Percentiles rank a stretch among this genome's conserved stretches.
Conservation (phyloP, 129 eudicot genomes). For the Artemisia annua region DNA sequence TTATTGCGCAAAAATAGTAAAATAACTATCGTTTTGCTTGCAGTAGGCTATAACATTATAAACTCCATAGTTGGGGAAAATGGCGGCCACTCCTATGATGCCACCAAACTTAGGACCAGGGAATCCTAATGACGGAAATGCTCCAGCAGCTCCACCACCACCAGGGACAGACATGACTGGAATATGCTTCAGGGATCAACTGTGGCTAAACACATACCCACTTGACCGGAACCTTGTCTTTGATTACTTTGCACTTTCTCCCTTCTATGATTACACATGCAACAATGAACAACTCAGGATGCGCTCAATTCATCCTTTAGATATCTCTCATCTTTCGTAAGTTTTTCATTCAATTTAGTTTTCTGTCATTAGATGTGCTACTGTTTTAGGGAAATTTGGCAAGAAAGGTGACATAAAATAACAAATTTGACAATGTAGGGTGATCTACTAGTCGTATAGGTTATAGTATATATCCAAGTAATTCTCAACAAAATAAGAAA, state of each 20-base stretch:
- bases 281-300: slow-evolving; percentile 78
- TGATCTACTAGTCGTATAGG: too few relatives aligned
- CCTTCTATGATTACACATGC: slow-evolving; percentile 84
- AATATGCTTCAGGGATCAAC: slow-evolving; percentile 83
- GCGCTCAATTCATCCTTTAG: slow-evolving; percentile 88
- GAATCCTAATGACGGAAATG: slow-evolving; percentile 42
- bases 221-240: slow-evolving; percentile 83
- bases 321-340: slow-evolving; percentile 75
- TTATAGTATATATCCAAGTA: too few relatives aligned
- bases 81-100: slow-evolving; percentile 77
- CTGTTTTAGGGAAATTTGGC: neutral
- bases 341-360: slow-evolving; percentile 12
- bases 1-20: neutral
- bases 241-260: slow-evolving; percentile 89
- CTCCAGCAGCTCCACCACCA: slow-evolving; percentile 50
- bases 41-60: neutral
- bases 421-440: too few relatives aligned
- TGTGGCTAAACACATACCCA: slow-evolving; percentile 84
- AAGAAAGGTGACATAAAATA: too few relatives aligned
- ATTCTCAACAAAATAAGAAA: too few relatives aligned
- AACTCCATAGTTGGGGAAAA: slow-evolving; percentile 8
- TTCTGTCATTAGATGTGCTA: neutral
- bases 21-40: slow-evolving; percentile 1
- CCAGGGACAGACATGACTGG: slow-evolving; percentile 97
- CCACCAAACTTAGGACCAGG: slow-evolving; percentile 48